Percentiles rank a stretch among this genome's conserved stretches.
Conservation (phyloP, 495 filamentous ascomycete species). For the Neurospora africana region DNA sequence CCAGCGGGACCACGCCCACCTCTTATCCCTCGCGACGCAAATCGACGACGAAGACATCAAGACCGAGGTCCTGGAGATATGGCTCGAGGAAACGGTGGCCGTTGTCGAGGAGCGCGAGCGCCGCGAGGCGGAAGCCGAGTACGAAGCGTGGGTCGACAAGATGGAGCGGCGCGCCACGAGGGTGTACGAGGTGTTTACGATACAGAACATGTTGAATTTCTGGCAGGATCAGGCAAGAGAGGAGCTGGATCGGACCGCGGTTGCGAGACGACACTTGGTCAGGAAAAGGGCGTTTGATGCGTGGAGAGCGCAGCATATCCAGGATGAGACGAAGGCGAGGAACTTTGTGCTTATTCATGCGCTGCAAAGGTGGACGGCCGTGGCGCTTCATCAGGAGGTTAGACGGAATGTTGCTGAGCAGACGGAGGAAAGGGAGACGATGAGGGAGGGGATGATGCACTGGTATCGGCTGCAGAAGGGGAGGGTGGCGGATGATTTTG, state of each 20-base stretch:
- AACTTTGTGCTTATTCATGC: conserved; percentile 47
- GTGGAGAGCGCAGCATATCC: conserved; percentile 64
- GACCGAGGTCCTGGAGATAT: conserved; percentile 16
- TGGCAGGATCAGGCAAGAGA: conserved; percentile 17
- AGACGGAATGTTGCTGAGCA: conserved; percentile 15
- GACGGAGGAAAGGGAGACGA: conserved; percentile 7
- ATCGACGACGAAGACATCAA: conserved; percentile 17
- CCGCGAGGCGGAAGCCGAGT: conserved; percentile 12
- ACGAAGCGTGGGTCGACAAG: conserved; percentile 11
- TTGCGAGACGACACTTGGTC: conserved; percentile 59
- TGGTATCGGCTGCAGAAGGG: conserved; percentile 7
- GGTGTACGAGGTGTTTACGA: conserved; percentile 20
- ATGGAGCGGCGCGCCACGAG: conserved; percentile 22
- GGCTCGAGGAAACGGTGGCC: conserved; percentile 9
- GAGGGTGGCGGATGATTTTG: conserved; percentile 15
- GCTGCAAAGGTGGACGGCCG: conserved; percentile 19
- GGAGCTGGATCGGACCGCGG: conserved; percentile 38
- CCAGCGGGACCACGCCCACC: conserved; percentile 3
- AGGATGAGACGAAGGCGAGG: conserved; percentile 63
- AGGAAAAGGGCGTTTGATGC: conserved; percentile 63
- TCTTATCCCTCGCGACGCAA: conserved; percentile 3
- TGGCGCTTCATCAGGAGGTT: conserved; percentile 18
- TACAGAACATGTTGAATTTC: conserved; percentile 9
- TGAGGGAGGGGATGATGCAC: conserved; percentile 5
- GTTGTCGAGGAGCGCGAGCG: conserved; percentile 7